Evolutionary conservation across 2,329 filamentous ascomycete species (phyloP), one percentile per base, ranked within the genome.

Genomic region (Penicillium sp.): DNA sequence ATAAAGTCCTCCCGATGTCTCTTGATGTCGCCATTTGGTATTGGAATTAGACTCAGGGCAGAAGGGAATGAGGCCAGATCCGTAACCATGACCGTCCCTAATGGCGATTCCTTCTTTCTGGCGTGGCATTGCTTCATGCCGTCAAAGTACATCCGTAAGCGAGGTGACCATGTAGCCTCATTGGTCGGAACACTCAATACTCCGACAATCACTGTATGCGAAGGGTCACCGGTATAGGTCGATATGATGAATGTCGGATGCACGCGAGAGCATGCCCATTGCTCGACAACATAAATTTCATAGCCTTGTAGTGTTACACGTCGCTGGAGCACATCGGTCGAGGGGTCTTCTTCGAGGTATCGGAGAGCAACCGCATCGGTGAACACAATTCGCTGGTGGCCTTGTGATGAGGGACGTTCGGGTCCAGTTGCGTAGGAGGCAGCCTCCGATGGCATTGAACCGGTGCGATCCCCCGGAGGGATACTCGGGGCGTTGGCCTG

Each of bases 1-100:
- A 97, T 89, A 70, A 97, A 97, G 27, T 89, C 83, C 55, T 90
- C 87, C 23, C 91, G 84, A 68, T 96, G 87, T 67, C 86, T 88
- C 62, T 84, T 85, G 33, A 96, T 81, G 70, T 97, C 91, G 10
- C 94, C 94, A 54, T 91, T 89, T 0, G 92, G 92, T 0, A 97
- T 87, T 0, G 88, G 82, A 57, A 97, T 95, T n/a, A 97, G 91
- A 0, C 91, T 96, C 60, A 97, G 79, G 0, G 91, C 89, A 0
- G 92, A 96, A 3, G 94, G 93, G 62, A 99, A 97, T 61, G 87
- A 89, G 75, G 90, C 93, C 31, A 97, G 79, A 71, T 97, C 97
- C 5, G 94, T 97, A 57, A 97, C 88, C 89, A 97, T 95, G 59
- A 97, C 77, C 59, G 89, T 88, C 6, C 94, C 94, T 15, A 95